These are phyloP conservation scores for Vitis rupestris DNA, from an alignment of 164 flowering plant species.

Conservation along the genomic window DNA sequence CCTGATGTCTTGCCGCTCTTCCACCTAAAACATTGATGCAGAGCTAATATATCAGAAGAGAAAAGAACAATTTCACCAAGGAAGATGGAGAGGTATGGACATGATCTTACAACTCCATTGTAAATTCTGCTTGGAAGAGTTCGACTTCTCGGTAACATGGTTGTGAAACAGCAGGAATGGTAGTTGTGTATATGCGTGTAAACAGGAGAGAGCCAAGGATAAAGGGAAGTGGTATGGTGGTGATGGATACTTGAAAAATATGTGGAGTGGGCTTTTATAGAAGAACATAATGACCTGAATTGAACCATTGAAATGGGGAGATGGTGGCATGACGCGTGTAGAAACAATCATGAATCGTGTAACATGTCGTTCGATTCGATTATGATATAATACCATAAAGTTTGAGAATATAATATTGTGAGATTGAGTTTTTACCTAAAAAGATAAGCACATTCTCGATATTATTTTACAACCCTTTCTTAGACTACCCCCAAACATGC, in stretches of 20 bases:
- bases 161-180: neutral
- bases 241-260: neutral
- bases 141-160: conserved; percentile 34
- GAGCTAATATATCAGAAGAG: neutral
- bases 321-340: neutral
- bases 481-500: too few relatives aligned
- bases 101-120: conserved; percentile 33
- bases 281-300: conserved; percentile 4
- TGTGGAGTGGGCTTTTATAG: conserved; percentile 8
- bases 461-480: too few relatives aligned
- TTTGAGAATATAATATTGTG: too few relatives aligned
- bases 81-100: neutral
- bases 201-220: neutral
- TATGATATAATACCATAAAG: neutral
- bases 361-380: neutral
- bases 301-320: neutral
- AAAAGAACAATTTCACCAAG: neutral
- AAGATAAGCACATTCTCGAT: too few relatives aligned
- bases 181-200: neutral
- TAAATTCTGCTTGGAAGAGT: conserved; percentile 55
- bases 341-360: neutral
- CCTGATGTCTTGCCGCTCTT: conserved; percentile 41
- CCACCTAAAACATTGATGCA: conserved; percentile 20
- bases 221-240: neutral
- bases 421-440: neutral